These are phyloP conservation scores for Exophiala sideris DNA, from an alignment of 2,329 filamentous ascomycete genomes.

Conservation along the genomic window DNA sequence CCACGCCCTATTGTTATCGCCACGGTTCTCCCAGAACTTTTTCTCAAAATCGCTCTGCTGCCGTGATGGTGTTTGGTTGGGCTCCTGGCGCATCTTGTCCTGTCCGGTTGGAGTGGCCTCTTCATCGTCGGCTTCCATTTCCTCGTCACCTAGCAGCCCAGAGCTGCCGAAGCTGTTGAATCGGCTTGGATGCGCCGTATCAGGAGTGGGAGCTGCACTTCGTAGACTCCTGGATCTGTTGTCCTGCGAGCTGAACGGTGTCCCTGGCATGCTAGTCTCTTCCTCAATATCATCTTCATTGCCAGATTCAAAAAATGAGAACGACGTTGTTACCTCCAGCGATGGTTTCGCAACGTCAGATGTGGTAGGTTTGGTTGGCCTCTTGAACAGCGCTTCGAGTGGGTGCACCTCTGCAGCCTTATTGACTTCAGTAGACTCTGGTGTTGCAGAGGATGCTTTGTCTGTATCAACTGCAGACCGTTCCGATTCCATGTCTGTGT, in stretches of 20 bases:
- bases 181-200: constrained; percentile 71
- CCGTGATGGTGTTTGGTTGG: constrained; percentile 5
- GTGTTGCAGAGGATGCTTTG: constrained; percentile 10
- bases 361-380: constrained; percentile 47
- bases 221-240: constrained; percentile 64
- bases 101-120: constrained; percentile 1
- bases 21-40: constrained; percentile 57
- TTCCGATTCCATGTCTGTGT: constrained; percentile 15
- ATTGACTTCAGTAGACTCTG: constrained; percentile 45
- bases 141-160: constrained; percentile 19
- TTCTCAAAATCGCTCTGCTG: constrained; percentile 58
- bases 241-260: constrained; percentile 78
- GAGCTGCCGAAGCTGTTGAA: constrained; percentile 27
- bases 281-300: constrained; percentile 47
- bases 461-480: constrained; percentile 19
- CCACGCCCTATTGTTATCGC: constrained; percentile 50
- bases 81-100: constrained; percentile 12
- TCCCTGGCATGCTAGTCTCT: constrained; percentile 57
- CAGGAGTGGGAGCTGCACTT: constrained; percentile 90
- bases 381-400: constrained; percentile 89
- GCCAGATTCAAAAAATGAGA: constrained; percentile 73
- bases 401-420: constrained; percentile 66
- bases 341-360: constrained; percentile 35
- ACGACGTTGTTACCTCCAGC: constrained; percentile 54
- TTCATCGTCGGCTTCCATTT: constrained; percentile 28